These are phyloP conservation scores for Larix sibirica DNA, from an alignment of 83 land plant genomes.

Conservation along the genomic window DNA sequence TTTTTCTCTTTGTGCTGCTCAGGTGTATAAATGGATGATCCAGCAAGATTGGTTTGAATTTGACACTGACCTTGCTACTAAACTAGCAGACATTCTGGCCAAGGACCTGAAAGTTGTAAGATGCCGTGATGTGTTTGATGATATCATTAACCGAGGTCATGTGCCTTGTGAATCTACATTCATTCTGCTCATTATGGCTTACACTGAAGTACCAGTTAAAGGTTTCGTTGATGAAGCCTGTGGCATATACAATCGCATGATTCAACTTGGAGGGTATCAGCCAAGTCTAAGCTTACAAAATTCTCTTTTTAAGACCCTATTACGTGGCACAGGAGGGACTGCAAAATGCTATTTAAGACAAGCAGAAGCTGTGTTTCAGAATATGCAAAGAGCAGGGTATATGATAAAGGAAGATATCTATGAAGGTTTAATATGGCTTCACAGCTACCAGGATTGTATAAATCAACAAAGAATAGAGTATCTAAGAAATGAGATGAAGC, in stretches of 20 bases:
- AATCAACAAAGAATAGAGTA: conserved; percentile 45
- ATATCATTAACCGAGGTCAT: conserved; percentile 63
- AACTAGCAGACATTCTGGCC: conserved; percentile 80
- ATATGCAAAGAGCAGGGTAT: conserved; percentile 46
- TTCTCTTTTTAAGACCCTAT: conserved; percentile 66
- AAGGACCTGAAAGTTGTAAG: conserved; percentile 66
- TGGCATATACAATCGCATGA: conserved; percentile 71
- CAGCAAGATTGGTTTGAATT: conserved; percentile 79
- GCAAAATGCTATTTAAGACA: conserved; percentile 61
- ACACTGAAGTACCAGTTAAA: conserved; percentile 53
- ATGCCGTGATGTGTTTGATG: conserved; percentile 82
- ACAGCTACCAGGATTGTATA: conserved; percentile 62
- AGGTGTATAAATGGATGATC: conserved; percentile 91
- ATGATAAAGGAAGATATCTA: conserved; percentile 59
- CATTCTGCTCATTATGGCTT: conserved; percentile 62
- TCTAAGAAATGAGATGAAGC: conserved; percentile 44
- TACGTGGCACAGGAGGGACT: conserved; percentile 50
- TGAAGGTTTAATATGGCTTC: conserved; percentile 69
- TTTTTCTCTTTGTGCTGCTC: conserved; percentile 1
- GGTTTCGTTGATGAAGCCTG: conserved; percentile 75
- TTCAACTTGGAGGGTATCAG: conserved; percentile 74
- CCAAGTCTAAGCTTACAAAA: conserved; percentile 68
- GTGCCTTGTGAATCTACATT: conserved; percentile 75
- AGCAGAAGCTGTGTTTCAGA: conserved; percentile 76
- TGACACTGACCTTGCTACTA: conserved; percentile 78